A percentile compares a stretch with the other conserved stretches of the same genome.
Evolutionary conservation across 2,329 filamentous ascomycete species (phyloP).

Genomic region (Trichoderma polysporum): DNA sequence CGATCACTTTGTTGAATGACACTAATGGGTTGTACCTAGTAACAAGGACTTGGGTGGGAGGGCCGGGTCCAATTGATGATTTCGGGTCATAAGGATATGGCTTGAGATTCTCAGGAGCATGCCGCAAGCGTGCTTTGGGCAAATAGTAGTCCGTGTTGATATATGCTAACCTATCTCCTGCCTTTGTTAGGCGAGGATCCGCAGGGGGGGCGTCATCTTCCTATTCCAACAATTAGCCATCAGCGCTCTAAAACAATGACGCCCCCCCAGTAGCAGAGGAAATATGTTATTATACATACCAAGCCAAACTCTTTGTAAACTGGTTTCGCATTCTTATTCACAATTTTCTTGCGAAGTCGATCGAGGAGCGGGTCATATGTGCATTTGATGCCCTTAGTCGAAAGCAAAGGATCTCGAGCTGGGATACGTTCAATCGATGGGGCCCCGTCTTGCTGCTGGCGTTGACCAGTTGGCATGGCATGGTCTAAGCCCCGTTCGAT

Average conservation of each 20-base stretch:
- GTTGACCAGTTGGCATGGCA: slow-evolving; percentile 31
- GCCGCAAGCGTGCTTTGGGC: slow-evolving; percentile 68
- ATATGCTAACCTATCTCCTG: slow-evolving; percentile 61
- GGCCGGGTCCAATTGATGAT: slow-evolving; percentile 84
- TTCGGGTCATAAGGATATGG: slow-evolving; percentile 79
- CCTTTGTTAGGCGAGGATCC: slow-evolving; percentile 77
- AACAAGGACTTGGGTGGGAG: slow-evolving; percentile 86
- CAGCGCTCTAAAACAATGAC: slow-evolving; percentile 56
- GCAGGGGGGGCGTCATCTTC: slow-evolving; percentile 75
- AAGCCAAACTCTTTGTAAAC: slow-evolving; percentile 63
- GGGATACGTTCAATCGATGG: slow-evolving; percentile 45
- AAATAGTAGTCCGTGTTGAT: slow-evolving; percentile 70
- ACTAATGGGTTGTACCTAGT: slow-evolving; percentile 94
- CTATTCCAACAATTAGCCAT: slow-evolving; percentile 64
- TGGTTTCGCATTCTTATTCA: slow-evolving; percentile 59
- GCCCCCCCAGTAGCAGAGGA: slow-evolving; percentile 49
- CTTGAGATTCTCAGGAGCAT: slow-evolving; percentile 74
- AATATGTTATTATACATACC: slow-evolving; percentile 59
- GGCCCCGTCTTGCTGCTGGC: slow-evolving; percentile 36
- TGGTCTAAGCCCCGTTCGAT: slow-evolving; percentile 36
- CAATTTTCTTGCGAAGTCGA: slow-evolving; percentile 47
- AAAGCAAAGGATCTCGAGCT: slow-evolving; percentile 56
- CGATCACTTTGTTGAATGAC: slow-evolving; percentile 72
- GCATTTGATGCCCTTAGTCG: slow-evolving; percentile 57
- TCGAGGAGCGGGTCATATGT: slow-evolving; percentile 61